phyloP scores from a whole-genome alignment of 441 rosid genomes.

The Mallotus japonicus region DNA sequence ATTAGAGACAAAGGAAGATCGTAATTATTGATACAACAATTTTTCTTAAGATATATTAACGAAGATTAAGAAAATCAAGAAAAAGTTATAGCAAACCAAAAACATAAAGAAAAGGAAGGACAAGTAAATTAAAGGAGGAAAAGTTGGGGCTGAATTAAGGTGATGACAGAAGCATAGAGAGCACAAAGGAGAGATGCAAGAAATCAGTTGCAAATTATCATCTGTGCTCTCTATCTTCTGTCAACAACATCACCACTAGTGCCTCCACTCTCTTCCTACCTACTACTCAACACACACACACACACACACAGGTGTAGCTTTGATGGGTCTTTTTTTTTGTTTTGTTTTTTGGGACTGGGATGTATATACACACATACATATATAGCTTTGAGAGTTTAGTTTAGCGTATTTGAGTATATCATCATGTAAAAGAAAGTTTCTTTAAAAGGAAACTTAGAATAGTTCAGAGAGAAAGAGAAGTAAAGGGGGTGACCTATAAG shows the following conservation, averaged over 20 bases:
- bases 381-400: not conserved
- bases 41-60: no score
- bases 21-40: no score
- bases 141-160: constrained; percentile 30
- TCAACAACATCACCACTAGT: constrained; percentile 53
- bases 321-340: not conserved
- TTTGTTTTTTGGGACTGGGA: no score
- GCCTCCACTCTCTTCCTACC: constrained; percentile 9
- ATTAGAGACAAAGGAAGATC: not conserved
- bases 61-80: no score
- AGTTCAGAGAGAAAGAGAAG: not conserved
- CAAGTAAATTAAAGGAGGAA: not conserved
- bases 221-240: constrained; percentile 98
- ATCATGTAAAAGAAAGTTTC: constrained; percentile 12
- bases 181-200: constrained; percentile 78
- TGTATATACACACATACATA: no score
- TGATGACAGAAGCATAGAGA: constrained; percentile 93
- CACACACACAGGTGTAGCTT: not conserved
- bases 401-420: no score
- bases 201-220: constrained; percentile 49
- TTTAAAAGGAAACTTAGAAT: constrained; percentile 25
- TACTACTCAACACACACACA: not conserved
- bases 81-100: not conserved
- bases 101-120: not conserved
- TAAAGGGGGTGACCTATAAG: constrained; percentile 18